Evolutionary conservation across 2,329 filamentous ascomycete species (phyloP).

Genomic region (Parastagonospora avenae): DNA sequence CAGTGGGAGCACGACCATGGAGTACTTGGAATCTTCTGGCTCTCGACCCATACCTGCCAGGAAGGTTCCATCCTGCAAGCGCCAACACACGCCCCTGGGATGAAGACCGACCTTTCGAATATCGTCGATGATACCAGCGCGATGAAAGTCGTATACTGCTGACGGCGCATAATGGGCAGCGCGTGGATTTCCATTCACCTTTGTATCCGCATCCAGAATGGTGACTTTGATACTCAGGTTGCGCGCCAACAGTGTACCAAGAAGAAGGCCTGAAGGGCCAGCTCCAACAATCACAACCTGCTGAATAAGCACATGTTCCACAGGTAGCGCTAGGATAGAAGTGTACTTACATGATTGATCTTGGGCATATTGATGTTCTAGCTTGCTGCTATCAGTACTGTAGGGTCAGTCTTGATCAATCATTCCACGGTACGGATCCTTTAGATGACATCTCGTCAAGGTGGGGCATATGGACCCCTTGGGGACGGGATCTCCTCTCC

Average conservation of each 20-base stretch:
- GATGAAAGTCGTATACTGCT: constrained; percentile 62
- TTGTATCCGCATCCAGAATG: constrained; percentile 60
- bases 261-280: constrained; percentile 42
- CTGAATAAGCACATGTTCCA: constrained; percentile 11
- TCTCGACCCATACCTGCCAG: constrained; percentile 38
- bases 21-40: constrained; percentile 30
- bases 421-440: constrained; percentile 3
- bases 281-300: constrained; percentile 40
- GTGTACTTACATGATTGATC: constrained; percentile 33
- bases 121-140: constrained; percentile 65
- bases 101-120: constrained; percentile 51
- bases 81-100: constrained; percentile 52
- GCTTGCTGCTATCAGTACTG: constrained; percentile 9
- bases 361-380: constrained; percentile 29
- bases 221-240: constrained; percentile 57
- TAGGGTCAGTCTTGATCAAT: constrained; percentile 4
- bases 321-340: background rate
- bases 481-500: constrained; percentile 13
- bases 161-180: constrained; percentile 66
- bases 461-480: constrained; percentile 23
- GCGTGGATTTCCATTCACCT: constrained; percentile 64
- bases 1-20: constrained; percentile 39
- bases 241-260: constrained; percentile 57
- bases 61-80: constrained; percentile 45
- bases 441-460: constrained; percentile 6